Evolutionary conservation across 1,284 basidiomycete genomes (phyloP), one percentile per base, ranked within the genome.

Genomic region (Rhodotorula sp.): DNA sequence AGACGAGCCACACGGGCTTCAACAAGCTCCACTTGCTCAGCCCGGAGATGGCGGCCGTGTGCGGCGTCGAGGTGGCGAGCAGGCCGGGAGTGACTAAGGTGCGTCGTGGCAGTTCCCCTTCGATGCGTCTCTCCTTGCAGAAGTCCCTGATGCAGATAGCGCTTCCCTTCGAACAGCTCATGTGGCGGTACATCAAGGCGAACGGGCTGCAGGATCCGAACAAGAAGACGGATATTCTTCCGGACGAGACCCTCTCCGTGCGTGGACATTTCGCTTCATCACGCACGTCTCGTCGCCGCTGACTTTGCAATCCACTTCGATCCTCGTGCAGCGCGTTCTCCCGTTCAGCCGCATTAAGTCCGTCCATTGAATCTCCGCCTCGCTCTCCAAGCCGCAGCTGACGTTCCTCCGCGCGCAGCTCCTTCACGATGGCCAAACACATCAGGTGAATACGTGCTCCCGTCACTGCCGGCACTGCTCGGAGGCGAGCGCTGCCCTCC

Each of bases 131-230:
- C 25, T 19, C 25, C 9, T 22, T 19, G 17, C 17, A 5, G 17
- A 0, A 12, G 27, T 12, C n/a, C 44, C 3, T 44, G 9, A n/a
- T n/a, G 2, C 39, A 3, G 44, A 48, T 27, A 4, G 15, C 8
- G 9, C 17, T 7, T 34, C 50, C 13, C 25, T 25, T 13, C 15
- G 10, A 41, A 9, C 66, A 63, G 58, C 29, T 54, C 7, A 48
- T 66, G 27, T 66, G 69, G 72, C 55, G 36, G 19, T 74, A 74
- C 64, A 74, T 74, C 69, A 74, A 74, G 39, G 66, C 60, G 27
- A 60, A 74, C 61, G 63, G 55, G 44, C 44, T 74, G 22, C 73
- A 74, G 41, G 59, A 69, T n/a, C 64, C 70, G 22, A 50, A 37
- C 21, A 67, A 70, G 46, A 65, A 61, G 54, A 69, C 61, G 1